Evolutionary conservation across 1,139 yeast species (phyloP).

Genomic region (Hyphopichia burtonii): DNA sequence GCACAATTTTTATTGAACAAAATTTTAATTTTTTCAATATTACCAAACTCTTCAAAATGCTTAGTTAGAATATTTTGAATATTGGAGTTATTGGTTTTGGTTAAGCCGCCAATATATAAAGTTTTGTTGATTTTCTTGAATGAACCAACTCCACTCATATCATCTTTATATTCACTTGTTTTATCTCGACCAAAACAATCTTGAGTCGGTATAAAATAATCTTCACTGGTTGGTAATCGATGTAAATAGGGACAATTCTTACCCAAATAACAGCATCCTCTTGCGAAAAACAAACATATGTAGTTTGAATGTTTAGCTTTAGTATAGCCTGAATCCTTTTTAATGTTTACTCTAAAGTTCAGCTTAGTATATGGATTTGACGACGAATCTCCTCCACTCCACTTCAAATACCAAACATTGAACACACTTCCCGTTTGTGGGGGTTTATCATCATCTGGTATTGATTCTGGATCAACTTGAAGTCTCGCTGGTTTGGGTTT

Average conservation of each 20-base stretch:
- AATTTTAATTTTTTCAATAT: slow-evolving; percentile 66
- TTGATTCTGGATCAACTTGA: slow-evolving; percentile 67
- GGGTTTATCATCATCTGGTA: slow-evolving; percentile 64
- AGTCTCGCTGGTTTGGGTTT: slow-evolving; percentile 47
- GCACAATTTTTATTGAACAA: slow-evolving; percentile 68
- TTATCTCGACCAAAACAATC: slow-evolving; percentile 96
- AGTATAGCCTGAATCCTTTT: slow-evolving; percentile 73
- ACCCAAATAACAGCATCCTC: slow-evolving; percentile 85
- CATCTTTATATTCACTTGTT: slow-evolving; percentile 79
- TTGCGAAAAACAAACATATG: slow-evolving; percentile 81
- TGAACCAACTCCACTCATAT: slow-evolving; percentile 95
- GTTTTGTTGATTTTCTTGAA: slow-evolving; percentile 69
- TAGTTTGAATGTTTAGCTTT: slow-evolving; percentile 46
- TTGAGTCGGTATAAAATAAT: slow-evolving; percentile 55
- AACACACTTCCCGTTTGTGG: slow-evolving; percentile 79
- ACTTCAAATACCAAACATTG: slow-evolving; percentile 85
- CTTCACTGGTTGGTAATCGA: slow-evolving; percentile 59
- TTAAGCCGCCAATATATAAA: slow-evolving; percentile 71
- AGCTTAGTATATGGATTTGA: slow-evolving; percentile 27
- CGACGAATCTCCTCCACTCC: slow-evolving; percentile 72
- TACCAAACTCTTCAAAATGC: slow-evolving; percentile 75
- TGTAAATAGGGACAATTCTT: slow-evolving; percentile 74
- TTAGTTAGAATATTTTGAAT: slow-evolving; percentile 34
- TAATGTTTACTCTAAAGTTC: slow-evolving; percentile 55
- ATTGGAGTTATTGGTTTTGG: slow-evolving; percentile 1